Percentiles rank a stretch among this genome's conserved stretches.
Evolutionary conservation across 768 basidiomycete species (phyloP).

Genomic region (Rhizopogon rudus): DNA sequence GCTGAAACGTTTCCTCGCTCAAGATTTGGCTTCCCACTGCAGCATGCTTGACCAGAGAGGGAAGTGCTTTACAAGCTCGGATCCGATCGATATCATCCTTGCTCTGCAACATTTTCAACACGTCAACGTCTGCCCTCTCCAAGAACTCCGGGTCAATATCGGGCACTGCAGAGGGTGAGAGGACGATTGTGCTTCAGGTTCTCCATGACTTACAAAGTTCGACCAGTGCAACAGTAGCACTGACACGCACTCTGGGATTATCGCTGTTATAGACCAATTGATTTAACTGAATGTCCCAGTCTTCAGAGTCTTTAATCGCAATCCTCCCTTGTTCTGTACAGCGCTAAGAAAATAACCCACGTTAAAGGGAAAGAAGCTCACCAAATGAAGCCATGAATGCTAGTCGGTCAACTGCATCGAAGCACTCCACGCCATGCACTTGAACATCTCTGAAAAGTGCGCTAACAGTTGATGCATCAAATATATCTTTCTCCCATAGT

Average conservation of each 20-base stretch:
- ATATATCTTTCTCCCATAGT: slow-evolving; percentile 7
- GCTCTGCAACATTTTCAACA: slow-evolving; percentile 1
- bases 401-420: slow-evolving; percentile 6
- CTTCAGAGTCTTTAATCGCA: not conserved
- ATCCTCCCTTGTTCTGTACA: slow-evolving; percentile 1
- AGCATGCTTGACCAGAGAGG: not conserved
- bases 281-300: not conserved
- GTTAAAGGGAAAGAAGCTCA: not conserved
- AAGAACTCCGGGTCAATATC: not conserved
- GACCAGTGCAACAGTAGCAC: not conserved
- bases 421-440: not conserved
- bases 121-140: not conserved
- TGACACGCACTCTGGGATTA: not conserved
- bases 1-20: not conserved
- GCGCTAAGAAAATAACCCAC: not conserved
- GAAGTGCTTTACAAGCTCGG: slow-evolving; percentile 6
- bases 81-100: not conserved
- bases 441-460: slow-evolving; percentile 1
- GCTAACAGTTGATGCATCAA: slow-evolving; percentile 1
- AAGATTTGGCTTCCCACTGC: not conserved
- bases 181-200: not conserved
- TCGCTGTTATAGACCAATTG: not conserved
- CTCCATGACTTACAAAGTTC: not conserved
- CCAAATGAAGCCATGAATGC: slow-evolving; percentile 8
- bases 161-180: not conserved